phyloP scores from a whole-genome alignment of 306 rosid genomes.

The Amphicarpaea edgeworthii region DNA sequence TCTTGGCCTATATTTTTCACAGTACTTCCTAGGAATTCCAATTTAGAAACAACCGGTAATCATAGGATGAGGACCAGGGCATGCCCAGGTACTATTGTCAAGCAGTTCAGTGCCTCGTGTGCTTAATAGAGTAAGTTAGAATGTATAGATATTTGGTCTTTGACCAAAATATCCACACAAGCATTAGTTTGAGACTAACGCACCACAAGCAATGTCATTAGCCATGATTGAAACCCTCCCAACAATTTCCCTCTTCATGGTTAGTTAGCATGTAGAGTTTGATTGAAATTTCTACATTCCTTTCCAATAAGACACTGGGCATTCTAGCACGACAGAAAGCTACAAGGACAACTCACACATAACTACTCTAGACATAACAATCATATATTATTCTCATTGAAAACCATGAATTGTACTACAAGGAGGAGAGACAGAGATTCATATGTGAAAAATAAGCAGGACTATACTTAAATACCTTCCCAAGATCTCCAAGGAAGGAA shows the following conservation, averaged over 20 bases:
- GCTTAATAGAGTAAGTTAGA: neutral
- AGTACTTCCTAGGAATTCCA: constrained; percentile 2
- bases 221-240: neutral
- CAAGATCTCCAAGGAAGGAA: constrained; percentile 99
- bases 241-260: neutral
- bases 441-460: constrained; percentile 8
- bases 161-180: neutral
- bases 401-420: constrained; percentile 25
- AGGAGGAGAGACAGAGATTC: neutral
- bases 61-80: constrained; percentile 6
- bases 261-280: neutral
- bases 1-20: neutral
- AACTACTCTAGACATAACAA: constrained; percentile 5
- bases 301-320: neutral
- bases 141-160: neutral
- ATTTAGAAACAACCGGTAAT: neutral
- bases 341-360: constrained; percentile 30
- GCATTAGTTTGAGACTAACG: neutral
- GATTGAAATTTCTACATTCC: neutral
- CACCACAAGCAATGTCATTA: neutral
- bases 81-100: neutral
- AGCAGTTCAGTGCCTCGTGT: constrained; percentile 1
- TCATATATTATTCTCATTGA: constrained; percentile 24
- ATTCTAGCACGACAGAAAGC: constrained; percentile 2
- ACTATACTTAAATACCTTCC: constrained; percentile 71